These are phyloP conservation scores for Termitomyces sp. DNA, from an alignment of 768 basidiomycete genomes.

Conservation along the genomic window DNA sequence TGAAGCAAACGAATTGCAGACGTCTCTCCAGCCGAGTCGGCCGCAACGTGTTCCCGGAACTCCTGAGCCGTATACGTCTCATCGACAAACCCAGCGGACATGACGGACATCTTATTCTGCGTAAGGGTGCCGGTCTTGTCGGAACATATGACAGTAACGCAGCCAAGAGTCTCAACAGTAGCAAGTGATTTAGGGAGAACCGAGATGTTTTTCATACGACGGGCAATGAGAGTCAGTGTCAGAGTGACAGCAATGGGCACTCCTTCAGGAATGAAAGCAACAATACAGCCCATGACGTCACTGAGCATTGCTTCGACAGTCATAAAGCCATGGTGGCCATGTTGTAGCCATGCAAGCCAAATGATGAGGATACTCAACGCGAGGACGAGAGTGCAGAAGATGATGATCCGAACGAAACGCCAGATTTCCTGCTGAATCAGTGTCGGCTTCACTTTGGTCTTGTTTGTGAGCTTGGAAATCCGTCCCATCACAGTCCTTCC, in stretches of 20 bases:
- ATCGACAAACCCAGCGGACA: conserved; percentile 34
- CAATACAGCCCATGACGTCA: conserved; percentile 44
- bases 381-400: conserved; percentile 28
- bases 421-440: conserved; percentile 42
- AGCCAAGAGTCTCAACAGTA: conserved; percentile 63
- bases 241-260: conserved; percentile 50
- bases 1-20: conserved; percentile 18
- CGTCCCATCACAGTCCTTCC: conserved; percentile 44
- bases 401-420: conserved; percentile 51
- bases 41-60: conserved; percentile 7
- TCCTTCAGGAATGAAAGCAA: conserved; percentile 41
- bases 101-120: conserved; percentile 51
- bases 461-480: conserved; percentile 48
- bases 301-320: conserved; percentile 45
- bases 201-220: conserved; percentile 10
- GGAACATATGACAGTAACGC: conserved; percentile 43
- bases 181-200: conserved; percentile 40
- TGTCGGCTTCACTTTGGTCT: conserved; percentile 39
- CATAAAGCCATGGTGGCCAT: conserved; percentile 38
- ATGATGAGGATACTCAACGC: conserved; percentile 40
- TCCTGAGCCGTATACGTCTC: conserved; percentile 21
- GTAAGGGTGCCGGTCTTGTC: conserved; percentile 63
- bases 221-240: conserved; percentile 27
- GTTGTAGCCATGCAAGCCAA: conserved; percentile 36
- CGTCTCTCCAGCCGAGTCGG: not conserved